Base-by-base conservation (phyloP, 352 stramenopile species). In the Phytophthora rubi region DNA sequence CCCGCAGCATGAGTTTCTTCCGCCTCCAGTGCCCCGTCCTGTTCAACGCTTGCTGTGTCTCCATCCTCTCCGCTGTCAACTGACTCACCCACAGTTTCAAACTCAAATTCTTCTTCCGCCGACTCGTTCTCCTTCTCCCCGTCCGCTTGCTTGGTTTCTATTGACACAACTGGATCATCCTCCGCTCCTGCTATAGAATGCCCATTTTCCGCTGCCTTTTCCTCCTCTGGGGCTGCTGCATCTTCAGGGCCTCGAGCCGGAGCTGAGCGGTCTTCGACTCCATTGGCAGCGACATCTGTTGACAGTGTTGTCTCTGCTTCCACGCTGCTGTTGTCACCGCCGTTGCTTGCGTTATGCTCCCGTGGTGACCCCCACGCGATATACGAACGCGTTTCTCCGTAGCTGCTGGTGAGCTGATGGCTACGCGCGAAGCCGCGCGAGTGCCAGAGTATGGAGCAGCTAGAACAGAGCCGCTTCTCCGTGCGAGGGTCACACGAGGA, bases 391-490 rank as follows among this genome's bases (percentile, higher is more conserved):
- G 52, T 74, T 26, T 67, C 51, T 35, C 74, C 75, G 18, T 65
- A 30, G 51, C 30, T 47, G 33, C 39, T 81, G 33, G 64, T 71
- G 45, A 85, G 53, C 44, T 61, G 57, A 53, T 87, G 80, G 53
- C 62, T 68, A 37, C 76, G 53, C 13, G 65, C 70, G 52, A 68
- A 69, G 15, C 80, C 80, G 15, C 80, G 75, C 35, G 72, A 73
- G 63, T 87, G 80, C 80, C 80, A 87, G 10, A 67, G 55, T 16
- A 56, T 70, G 42, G 75, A 83, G 61, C 59, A 66, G 47, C 39
- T 66, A 1, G 23, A 21, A 58, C 77, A 85, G 8, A 85, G 33
- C 39, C 47, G 65, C 65, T 82, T 79, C 23, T 58, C 65, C 48
- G 15, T 47, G 39, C 74, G 74, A 23, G 76, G 76, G 71, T 85